Evolutionary conservation across 177 flowering plant genomes (phyloP).

Genomic region (Tripterygium wilfordii): DNA sequence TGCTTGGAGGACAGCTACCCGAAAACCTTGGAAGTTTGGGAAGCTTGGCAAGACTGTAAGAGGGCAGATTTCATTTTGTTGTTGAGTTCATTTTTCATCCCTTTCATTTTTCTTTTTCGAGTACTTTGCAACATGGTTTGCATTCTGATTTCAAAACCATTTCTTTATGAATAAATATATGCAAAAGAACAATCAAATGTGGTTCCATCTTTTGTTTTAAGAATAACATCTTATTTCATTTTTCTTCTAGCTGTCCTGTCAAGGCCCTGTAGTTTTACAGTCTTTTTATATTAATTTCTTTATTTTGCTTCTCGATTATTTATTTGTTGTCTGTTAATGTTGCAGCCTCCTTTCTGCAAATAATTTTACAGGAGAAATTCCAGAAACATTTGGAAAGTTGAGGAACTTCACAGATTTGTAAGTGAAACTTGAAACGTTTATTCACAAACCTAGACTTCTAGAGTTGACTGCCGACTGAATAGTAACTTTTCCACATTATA

Average conservation of each 20-base stretch:
- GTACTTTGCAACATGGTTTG: no score
- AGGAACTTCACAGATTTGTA: constrained; percentile 71
- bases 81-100: neutral
- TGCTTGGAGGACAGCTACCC: constrained; percentile 53
- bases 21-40: constrained; percentile 51
- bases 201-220: no score
- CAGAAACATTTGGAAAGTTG: constrained; percentile 44
- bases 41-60: constrained; percentile 61
- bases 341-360: constrained; percentile 71
- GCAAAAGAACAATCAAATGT: no score
- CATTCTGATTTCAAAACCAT: no score
- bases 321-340: neutral
- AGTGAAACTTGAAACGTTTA: constrained; percentile 28
- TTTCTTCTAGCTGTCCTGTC: no score
- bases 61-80: neutral
- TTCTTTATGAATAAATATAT: no score
- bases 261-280: no score
- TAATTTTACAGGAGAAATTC: constrained; percentile 68
- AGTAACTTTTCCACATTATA: constrained; percentile 4
- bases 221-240: no score
- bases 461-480: neutral
- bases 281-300: no score
- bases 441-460: neutral
- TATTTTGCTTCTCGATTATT: no score
- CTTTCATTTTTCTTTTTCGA: no score